phyloP scores from a whole-genome alignment of 352 stramenopile genomes.

The Globisporangium canariense region DNA sequence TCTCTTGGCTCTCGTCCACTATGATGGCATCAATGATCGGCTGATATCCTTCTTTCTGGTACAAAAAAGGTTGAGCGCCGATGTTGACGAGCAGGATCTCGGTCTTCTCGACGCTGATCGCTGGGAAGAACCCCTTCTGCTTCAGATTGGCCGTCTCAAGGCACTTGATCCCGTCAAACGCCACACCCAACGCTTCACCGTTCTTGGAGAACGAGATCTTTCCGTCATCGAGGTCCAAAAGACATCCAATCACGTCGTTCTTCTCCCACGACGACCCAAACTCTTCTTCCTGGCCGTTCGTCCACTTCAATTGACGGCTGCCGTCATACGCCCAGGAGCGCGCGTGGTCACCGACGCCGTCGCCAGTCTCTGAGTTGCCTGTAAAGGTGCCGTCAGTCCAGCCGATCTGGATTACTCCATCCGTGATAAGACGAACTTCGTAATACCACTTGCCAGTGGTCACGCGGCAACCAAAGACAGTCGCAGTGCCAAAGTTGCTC shows the following conservation, averaged over 20 bases:
- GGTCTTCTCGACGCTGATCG: constrained; percentile 77
- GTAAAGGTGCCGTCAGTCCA: constrained; percentile 85
- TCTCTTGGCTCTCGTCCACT: not conserved
- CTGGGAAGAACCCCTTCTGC: constrained; percentile 60
- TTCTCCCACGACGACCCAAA: constrained; percentile 68
- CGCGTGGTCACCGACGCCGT: constrained; percentile 89
- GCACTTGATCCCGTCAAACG: constrained; percentile 49
- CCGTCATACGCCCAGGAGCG: constrained; percentile 91
- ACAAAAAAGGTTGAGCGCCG: constrained; percentile 70
- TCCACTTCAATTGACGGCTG: constrained; percentile 84
- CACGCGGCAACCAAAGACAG: constrained; percentile 40
- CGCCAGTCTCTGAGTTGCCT: constrained; percentile 71
- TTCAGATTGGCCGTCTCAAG: constrained; percentile 14
- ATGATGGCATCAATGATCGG: constrained; percentile 46
- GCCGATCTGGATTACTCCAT: constrained; percentile 90
- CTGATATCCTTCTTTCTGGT: constrained; percentile 36
- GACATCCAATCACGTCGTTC: constrained; percentile 88
- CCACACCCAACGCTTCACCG: constrained; percentile 58
- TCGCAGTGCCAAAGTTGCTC: constrained; percentile 78
- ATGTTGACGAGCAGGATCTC: constrained; percentile 86
- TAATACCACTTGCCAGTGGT: constrained; percentile 85
- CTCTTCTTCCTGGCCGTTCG: constrained; percentile 48
- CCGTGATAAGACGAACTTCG: constrained; percentile 87
- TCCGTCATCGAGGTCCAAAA: constrained; percentile 72
- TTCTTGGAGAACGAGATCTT: constrained; percentile 85